These are phyloP conservation scores for Thalassiosira pacifica DNA, from an alignment of 352 stramenopile genomes.

Conservation along the genomic window DNA sequence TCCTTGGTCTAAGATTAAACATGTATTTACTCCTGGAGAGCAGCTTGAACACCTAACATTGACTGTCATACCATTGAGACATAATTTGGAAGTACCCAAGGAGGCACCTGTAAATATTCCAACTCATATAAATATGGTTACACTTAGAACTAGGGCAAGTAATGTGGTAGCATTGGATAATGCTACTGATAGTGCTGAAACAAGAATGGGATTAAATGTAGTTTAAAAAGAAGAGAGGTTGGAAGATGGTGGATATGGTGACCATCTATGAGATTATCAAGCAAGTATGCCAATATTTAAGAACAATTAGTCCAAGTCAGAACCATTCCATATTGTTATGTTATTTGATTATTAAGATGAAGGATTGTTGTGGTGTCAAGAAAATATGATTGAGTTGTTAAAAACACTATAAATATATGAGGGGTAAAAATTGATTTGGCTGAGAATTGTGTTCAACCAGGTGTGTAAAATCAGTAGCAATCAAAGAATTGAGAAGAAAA, in stretches of 20 bases:
- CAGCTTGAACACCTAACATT: slow-evolving; percentile 18
- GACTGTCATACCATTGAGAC: slow-evolving; percentile 24
- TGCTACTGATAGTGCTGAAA: background rate
- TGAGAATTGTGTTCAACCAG: slow-evolving; percentile 18
- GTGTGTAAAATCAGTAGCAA: slow-evolving; percentile 3
- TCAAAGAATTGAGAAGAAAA: slow-evolving; percentile 23
- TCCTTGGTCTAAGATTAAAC: slow-evolving; percentile 10
- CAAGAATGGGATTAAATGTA: too few species aligned
- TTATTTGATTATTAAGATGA: slow-evolving; percentile 15
- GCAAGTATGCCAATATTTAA: slow-evolving; percentile 9
- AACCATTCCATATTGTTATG: slow-evolving; percentile 25
- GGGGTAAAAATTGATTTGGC: slow-evolving; percentile 17
- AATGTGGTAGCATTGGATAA: background rate
- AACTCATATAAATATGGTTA: background rate
- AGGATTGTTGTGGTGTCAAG: slow-evolving; percentile 4
- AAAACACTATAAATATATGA: slow-evolving; percentile 7
- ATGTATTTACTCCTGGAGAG: slow-evolving; percentile 11
- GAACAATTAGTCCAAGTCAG: background rate
- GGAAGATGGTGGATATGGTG: slow-evolving; percentile 11
- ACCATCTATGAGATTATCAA: slow-evolving; percentile 8
- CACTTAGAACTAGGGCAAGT: too few species aligned
- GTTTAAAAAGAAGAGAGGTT: background rate
- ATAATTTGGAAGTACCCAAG: slow-evolving; percentile 2
- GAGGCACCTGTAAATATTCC: background rate
- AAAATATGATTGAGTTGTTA: slow-evolving; percentile 4